Base-by-base conservation (phyloP, 2,329 filamentous ascomycete genomes). In the Penicillium sp. region DNA sequence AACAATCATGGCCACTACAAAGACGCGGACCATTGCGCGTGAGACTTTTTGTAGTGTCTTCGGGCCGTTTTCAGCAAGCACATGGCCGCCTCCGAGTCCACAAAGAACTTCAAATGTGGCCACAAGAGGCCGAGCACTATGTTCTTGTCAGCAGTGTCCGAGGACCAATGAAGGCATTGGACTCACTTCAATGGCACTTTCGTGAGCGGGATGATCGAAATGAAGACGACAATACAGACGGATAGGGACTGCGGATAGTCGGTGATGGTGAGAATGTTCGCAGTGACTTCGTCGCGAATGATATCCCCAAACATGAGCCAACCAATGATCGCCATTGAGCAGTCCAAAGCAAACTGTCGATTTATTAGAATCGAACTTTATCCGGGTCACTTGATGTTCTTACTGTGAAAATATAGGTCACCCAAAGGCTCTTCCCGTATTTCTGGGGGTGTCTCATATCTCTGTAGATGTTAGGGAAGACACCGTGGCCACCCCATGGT, bases 281-380 rank as follows among this genome's bases (percentile, higher is more conserved):
- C 88, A 0, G 94, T 97, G 70, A 97, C 87, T 72, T 95, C 91
- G 61, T 96, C 92, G 55, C 82, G 83, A 52, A 96, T 90, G n/a
- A 79, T 82, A 64, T 96, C 89, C 58, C 93, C 93, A 72, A 97
- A 99, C 93, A 99, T 97, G 61, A 97, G 81, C 56, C 94, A 83
- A 38, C 94, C 93, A 11, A 89, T 84, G 43, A 94, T 83, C 26
- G 91, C 92, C 70, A 96, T 92, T 44, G 86, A 83, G 26, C 88
- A 81, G 72, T 97, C 93, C 13, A 97, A 82, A 20, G 90, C 69
- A 71, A 90, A 93, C 85, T 89, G 54, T 48, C 34, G 20, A 49
- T 52, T 47, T 34, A 43, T 66, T 57, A 66, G 56, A 51, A 20
- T 42, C 47, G 11, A 24, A 48, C 5, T 46, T 49, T n/a, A 34